These are phyloP conservation scores for Pseudonectria buxi DNA, from an alignment of 2,329 filamentous ascomycete species.

Conservation along the genomic window DNA sequence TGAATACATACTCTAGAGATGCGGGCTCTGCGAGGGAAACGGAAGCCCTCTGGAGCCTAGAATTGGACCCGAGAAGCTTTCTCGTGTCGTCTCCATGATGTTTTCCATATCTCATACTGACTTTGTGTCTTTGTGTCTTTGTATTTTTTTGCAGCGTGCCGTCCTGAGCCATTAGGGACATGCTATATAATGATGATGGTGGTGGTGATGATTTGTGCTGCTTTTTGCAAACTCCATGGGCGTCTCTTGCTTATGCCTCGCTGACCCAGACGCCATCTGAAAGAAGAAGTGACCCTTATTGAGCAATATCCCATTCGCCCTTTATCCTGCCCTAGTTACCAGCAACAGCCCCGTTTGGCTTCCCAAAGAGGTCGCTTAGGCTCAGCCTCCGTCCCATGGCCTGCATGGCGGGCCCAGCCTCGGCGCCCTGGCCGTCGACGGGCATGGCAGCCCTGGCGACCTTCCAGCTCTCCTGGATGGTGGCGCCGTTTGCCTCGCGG, in stretches of 20 bases:
- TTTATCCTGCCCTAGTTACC: constrained; percentile 10
- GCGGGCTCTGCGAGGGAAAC: no score
- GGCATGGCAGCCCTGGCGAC: constrained; percentile 25
- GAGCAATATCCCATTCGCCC: neutral
- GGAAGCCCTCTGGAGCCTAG: no score
- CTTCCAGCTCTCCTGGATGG: constrained; percentile 39
- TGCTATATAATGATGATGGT: neutral
- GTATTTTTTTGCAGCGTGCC: no score
- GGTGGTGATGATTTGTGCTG: neutral
- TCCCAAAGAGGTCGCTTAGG: constrained; percentile 39
- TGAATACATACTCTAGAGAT: constrained; percentile 9
- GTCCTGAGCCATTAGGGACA: neutral
- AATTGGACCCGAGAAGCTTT: no score
- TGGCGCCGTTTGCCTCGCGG: constrained; percentile 32
- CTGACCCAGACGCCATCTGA: no score
- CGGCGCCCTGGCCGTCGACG: constrained; percentile 23
- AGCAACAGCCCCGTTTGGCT: constrained; percentile 17
- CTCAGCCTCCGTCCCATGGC: constrained; percentile 38
- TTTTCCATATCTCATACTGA: neutral
- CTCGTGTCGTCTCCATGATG: no score
- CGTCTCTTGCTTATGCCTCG: no score
- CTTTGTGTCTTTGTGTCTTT: constrained; percentile 2
- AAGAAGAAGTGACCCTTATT: no score
- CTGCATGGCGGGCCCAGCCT: constrained; percentile 36
- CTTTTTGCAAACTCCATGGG: neutral